Evolutionary conservation across 1,284 basidiomycete genomes (phyloP).

Genomic region (Coriolopsis trogii): DNA sequence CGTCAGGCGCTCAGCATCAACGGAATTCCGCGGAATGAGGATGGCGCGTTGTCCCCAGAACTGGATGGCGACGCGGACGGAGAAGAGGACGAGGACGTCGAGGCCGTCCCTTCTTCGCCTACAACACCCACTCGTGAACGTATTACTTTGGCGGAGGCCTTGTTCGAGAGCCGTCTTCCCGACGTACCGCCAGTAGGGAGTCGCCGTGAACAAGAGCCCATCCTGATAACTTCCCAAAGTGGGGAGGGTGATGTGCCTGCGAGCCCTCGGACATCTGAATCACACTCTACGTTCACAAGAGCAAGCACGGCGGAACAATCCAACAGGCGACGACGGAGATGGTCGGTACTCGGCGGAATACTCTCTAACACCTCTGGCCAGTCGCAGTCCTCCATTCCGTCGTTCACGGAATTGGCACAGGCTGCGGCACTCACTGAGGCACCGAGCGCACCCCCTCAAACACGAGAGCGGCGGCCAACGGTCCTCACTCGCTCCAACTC

Average conservation of each 20-base stretch:
- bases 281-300: slow-evolving; percentile 36
- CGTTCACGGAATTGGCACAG: slow-evolving; percentile 24
- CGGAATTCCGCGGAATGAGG: slow-evolving; percentile 37
- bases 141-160: slow-evolving; percentile 70
- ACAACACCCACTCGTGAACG: slow-evolving; percentile 51
- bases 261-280: slow-evolving; percentile 53
- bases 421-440: slow-evolving; percentile 28
- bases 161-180: slow-evolving; percentile 77
- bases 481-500: slow-evolving; percentile 32
- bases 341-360: slow-evolving; percentile 55
- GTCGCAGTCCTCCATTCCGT: slow-evolving; percentile 29
- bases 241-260: slow-evolving; percentile 47
- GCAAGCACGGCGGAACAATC: slow-evolving; percentile 34
- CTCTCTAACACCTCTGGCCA: slow-evolving; percentile 34
- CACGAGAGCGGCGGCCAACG: slow-evolving; percentile 26
- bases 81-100: slow-evolving; percentile 71
- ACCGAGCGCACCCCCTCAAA: slow-evolving; percentile 24
- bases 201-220: slow-evolving; percentile 63
- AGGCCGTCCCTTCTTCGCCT: slow-evolving; percentile 31
- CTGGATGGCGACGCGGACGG: slow-evolving; percentile 44
- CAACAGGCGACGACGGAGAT: slow-evolving; percentile 49
- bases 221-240: slow-evolving; percentile 49
- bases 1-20: slow-evolving; percentile 52
- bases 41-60: slow-evolving; percentile 31
- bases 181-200: slow-evolving; percentile 73